These are phyloP conservation scores for Cladosporium sp. DNA, from an alignment of 2,329 filamentous ascomycete genomes.

Conservation along the genomic window DNA sequence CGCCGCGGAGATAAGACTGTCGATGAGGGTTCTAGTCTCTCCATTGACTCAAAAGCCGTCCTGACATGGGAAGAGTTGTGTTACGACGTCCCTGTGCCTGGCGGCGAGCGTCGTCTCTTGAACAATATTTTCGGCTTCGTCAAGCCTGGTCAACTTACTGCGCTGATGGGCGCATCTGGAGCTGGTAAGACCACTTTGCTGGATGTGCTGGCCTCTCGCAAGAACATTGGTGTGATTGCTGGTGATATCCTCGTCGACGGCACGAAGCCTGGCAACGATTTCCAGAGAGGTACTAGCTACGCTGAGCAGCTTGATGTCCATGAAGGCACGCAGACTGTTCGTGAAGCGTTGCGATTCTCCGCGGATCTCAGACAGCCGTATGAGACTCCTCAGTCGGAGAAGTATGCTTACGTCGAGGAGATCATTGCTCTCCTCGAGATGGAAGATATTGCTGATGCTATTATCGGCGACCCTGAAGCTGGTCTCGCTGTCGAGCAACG, in stretches of 20 bases:
- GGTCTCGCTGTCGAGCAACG: conserved; percentile 64
- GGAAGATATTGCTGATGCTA: conserved; percentile 62
- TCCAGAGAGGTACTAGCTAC: conserved; percentile 62
- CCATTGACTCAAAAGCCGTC: conserved; percentile 52
- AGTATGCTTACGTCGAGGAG: conserved; percentile 63
- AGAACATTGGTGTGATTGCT: conserved; percentile 60
- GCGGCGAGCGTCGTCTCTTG: conserved; percentile 43
- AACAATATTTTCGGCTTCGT: conserved; percentile 48
- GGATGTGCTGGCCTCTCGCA: conserved; percentile 66
- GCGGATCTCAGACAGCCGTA: conserved; percentile 60
- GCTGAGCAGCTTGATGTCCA: conserved; percentile 64
- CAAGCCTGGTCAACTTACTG: conserved; percentile 46
- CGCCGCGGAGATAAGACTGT: conserved; percentile 39
- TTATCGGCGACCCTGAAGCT: conserved; percentile 57
- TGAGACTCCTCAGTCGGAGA: conserved; percentile 55
- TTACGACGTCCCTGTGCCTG: conserved; percentile 47
- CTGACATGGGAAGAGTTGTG: conserved; percentile 51
- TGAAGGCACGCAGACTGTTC: conserved; percentile 58
- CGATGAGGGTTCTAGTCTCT: conserved; percentile 43
- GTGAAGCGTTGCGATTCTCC: conserved; percentile 64
- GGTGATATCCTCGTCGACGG: conserved; percentile 63
- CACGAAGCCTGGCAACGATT: conserved; percentile 47
- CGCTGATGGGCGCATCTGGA: conserved; percentile 53
- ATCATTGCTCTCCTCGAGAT: conserved; percentile 62
- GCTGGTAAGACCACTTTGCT: conserved; percentile 83